Percentiles rank a stretch among this genome's conserved stretches.
phyloP scores from a whole-genome alignment of 257 asterid genomes.

The Nicotiana attenuata region DNA sequence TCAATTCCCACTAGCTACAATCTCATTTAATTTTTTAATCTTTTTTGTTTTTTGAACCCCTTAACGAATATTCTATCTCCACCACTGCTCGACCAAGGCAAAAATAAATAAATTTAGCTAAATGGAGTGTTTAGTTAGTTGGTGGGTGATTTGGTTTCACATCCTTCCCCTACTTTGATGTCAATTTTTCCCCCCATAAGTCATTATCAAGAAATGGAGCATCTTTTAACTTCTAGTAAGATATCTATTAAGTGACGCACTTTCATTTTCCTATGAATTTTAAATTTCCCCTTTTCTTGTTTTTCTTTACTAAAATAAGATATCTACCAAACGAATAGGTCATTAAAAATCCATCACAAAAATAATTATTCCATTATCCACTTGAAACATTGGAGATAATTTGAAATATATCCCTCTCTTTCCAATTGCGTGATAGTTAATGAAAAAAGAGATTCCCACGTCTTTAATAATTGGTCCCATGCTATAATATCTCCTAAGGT shows the following conservation, averaged over 20 bases:
- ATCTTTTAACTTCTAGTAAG: neutral
- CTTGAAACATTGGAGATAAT: neutral
- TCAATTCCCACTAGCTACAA: too few species aligned
- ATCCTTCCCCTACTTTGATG: neutral
- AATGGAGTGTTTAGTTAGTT: neutral
- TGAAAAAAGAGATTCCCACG: neutral
- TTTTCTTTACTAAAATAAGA: neutral
- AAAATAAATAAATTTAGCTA: too few species aligned
- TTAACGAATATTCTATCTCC: too few species aligned
- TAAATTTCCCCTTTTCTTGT: neutral
- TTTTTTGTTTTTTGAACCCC: too few species aligned
- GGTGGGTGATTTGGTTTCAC: neutral
- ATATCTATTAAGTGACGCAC: neutral
- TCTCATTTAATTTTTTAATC: too few species aligned
- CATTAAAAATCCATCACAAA: neutral
- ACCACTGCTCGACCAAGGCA: too few species aligned
- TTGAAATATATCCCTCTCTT: neutral
- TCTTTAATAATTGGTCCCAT: neutral
- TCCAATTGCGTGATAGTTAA: slow-evolving; percentile 3
- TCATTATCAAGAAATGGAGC: neutral
- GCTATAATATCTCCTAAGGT: neutral
- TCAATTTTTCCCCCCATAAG: neutral
- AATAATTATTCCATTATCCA: neutral
- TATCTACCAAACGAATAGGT: neutral
- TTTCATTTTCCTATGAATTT: neutral